phyloP scores from a whole-genome alignment of 2,329 filamentous ascomycete species.

The Fusarium xylarioides region DNA sequence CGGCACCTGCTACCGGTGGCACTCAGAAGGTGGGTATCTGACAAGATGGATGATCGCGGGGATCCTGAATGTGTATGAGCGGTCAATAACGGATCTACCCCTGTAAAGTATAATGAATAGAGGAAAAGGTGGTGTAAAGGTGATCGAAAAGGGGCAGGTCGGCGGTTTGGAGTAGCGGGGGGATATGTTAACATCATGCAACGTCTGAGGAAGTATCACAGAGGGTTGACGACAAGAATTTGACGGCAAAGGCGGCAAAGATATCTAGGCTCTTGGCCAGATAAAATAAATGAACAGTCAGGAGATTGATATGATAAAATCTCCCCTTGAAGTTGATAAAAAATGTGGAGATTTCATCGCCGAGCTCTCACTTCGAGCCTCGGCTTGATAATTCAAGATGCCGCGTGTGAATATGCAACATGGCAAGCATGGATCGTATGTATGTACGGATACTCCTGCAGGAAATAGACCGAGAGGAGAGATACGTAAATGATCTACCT shows the following conservation, averaged over 20 bases:
- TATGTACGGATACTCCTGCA: background rate
- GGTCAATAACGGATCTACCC: constrained; percentile 32
- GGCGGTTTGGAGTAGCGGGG: constrained; percentile 13
- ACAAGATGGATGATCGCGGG: constrained; percentile 27
- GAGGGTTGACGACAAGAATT: constrained; percentile 2
- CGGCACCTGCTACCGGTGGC: constrained; percentile 36
- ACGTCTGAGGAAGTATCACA: constrained; percentile 19
- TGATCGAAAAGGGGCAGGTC: constrained; percentile 15
- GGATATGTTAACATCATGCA: constrained; percentile 34
- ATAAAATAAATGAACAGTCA: constrained; percentile 10
- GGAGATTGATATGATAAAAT: constrained; percentile 7
- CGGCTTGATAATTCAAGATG: constrained; percentile 23
- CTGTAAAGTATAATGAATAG: constrained; percentile 24
- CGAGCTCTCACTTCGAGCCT: constrained; percentile 26
- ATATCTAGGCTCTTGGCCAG: constrained; percentile 5
- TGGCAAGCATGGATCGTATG: background rate
- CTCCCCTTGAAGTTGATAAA: background rate
- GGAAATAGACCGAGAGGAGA: background rate
- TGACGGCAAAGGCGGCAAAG: constrained; percentile 9
- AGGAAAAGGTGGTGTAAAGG: constrained; percentile 36
- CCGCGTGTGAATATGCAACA: constrained; percentile 29
- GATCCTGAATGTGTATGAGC: constrained; percentile 32
- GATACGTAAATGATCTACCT: constrained; percentile 12
- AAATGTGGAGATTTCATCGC: constrained; percentile 16
- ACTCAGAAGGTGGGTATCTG: constrained; percentile 25